A percentile compares a stretch with the other conserved stretches of the same genome.
phyloP scores from a whole-genome alignment of 768 basidiomycete genomes.

The Phaeotremella fagi region DNA sequence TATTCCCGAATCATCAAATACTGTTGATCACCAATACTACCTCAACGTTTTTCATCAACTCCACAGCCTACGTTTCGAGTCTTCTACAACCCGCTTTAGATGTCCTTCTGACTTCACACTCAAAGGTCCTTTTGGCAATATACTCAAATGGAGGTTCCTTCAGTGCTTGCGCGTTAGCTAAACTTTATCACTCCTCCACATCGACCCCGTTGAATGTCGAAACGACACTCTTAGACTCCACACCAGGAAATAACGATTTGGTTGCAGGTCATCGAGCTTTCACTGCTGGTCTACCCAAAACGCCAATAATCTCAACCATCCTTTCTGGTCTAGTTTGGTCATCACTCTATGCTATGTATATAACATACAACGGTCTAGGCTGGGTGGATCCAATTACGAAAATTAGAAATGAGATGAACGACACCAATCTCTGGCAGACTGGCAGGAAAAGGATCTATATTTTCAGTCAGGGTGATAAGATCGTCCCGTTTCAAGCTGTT shows the following conservation, averaged over 20 bases:
- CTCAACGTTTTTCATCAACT: background rate
- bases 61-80: background rate
- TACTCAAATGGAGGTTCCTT: background rate
- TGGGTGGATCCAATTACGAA: background rate
- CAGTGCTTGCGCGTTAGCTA: background rate
- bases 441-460: background rate
- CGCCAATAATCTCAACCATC: background rate
- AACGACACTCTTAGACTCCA: background rate
- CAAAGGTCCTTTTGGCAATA: background rate
- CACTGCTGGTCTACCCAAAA: background rate
- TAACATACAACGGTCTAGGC: background rate
- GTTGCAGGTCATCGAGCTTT: background rate
- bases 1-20: background rate
- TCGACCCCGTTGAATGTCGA: background rate
- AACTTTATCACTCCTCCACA: background rate
- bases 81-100: background rate
- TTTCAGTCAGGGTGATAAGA: background rate
- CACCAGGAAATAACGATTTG: background rate
- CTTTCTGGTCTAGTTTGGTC: background rate
- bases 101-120: background rate
- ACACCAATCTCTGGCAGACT: background rate
- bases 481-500: background rate
- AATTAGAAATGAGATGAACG: background rate
- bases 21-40: background rate
- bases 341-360: background rate